Conservation (phyloP, 108 stramenopile species). For the Conticribra weissflogii region DNA sequence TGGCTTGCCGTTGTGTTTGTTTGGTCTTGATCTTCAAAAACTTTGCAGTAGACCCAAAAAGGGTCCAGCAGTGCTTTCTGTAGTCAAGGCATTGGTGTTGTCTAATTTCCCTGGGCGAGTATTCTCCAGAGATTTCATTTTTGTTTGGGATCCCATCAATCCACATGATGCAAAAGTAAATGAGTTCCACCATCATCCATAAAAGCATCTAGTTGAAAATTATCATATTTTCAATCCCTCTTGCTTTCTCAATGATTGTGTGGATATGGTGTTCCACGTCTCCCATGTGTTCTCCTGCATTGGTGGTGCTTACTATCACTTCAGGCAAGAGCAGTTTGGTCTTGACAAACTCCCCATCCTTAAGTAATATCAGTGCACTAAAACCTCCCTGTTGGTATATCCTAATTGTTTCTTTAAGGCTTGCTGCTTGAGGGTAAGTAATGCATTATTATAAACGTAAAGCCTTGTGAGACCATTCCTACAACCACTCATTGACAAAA, state of each 20-base stretch:
- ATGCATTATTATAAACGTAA: constrained; percentile 27
- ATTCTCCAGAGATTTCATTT: constrained; percentile 20
- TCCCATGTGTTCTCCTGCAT: no score
- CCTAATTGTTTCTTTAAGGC: neutral
- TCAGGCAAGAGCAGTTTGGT: constrained; percentile 3
- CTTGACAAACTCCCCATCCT: constrained; percentile 27
- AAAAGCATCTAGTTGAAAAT: no score
- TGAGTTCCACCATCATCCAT: no score
- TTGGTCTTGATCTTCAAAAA: neutral
- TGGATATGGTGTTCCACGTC: constrained; percentile 17
- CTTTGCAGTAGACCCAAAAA: constrained; percentile 12
- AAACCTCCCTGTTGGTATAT: constrained; percentile 6
- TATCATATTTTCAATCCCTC: no score
- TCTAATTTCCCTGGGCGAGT: constrained; percentile 3
- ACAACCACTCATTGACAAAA: constrained; percentile 42
- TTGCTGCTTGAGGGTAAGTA: constrained; percentile 14
- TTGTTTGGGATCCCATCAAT: constrained; percentile 37
- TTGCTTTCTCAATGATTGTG: constrained; percentile 16
- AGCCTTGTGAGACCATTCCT: no score
- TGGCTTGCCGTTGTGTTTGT: neutral
- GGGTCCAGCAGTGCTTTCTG: constrained; percentile 19
- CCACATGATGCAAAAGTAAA: constrained; percentile 34
- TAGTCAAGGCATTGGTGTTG: no score
- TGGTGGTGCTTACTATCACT: no score
- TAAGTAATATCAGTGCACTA: constrained; percentile 13